Evolutionary conservation across 176 grass and related monocot species (phyloP), one percentile per base, ranked within the genome.

Genomic region (Paspalum vaginatum): DNA sequence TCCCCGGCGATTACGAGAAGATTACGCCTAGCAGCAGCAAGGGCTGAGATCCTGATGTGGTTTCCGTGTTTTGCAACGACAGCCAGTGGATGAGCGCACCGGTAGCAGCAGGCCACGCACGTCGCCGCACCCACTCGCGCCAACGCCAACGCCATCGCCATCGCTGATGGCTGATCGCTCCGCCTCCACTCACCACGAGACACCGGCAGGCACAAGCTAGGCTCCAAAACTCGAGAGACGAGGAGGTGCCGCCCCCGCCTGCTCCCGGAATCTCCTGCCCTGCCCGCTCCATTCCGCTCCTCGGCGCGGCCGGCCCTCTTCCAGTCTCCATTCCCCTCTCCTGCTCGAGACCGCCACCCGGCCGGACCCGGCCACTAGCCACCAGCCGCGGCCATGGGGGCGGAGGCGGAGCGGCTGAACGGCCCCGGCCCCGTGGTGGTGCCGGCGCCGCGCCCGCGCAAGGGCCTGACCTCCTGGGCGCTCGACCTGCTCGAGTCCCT

Each of bases 401-500:
- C 18, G 82, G 66, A 70, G 74, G 38, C 68, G 61, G 46, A 77
- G 68, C 51, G 46, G 73, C 70, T 47, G 38, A 56, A 10, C 10
- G 1, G 32, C 32, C 32, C 32, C 32, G 32, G 6, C 5, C 79
- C 22, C 18, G 50, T 93, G 38, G 82, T 93, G 53, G 73, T 62
- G 77, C 85, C 87, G 39, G 81, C 80, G 41, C 90, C 95, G 83
- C 86, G 25, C 72, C 88, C 95, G 11, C 74, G 79, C 45, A 98
- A 91, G 69, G 95, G 92, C 16, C 12, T 94, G 24, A 38, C 70
- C 26, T 88, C 95, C 65, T 74, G 83, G 92, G 81, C 88, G 49
- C 76, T 98, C 9, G 90, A 98, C 57, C 43, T 92, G 78, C 75
- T 98, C 26, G 95, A 94, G 88, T 81, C 76, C 46, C 18, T 76